A percentile compares a stretch with the other conserved stretches of the same genome.
phyloP scores from a whole-genome alignment of 306 rosid species.

The Cucumis hystrix region DNA sequence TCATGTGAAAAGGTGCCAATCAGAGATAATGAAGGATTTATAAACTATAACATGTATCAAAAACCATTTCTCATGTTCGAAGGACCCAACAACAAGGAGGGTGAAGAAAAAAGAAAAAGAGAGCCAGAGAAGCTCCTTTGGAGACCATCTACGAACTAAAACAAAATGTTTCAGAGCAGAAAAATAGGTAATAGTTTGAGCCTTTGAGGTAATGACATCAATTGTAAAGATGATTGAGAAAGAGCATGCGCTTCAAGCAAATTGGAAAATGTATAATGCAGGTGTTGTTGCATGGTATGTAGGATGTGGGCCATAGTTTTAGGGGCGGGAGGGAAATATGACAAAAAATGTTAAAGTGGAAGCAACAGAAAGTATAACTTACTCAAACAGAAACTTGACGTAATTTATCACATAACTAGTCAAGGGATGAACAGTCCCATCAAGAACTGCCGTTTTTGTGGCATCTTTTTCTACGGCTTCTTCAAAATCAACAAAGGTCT shows the following conservation, averaged over 20 bases:
- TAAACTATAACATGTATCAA: not conserved
- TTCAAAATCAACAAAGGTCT: constrained; percentile 90
- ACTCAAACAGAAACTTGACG: constrained; percentile 81
- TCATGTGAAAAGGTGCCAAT: not conserved
- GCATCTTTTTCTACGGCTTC: constrained; percentile 98
- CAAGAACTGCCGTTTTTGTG: constrained; percentile 82
- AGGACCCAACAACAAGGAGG: not conserved
- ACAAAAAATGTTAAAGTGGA: not conserved
- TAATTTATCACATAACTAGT: constrained; percentile 96
- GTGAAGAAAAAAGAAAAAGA: not conserved
- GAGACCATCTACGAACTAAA: not conserved
- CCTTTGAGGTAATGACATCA: not conserved
- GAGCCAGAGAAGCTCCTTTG: not conserved
- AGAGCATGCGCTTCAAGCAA: not conserved
- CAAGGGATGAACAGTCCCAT: constrained; percentile 96
- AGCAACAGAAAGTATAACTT: constrained; percentile 23
- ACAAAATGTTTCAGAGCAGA: not conserved
- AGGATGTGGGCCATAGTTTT: not conserved
- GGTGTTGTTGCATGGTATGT: not conserved
- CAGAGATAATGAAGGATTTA: not conserved
- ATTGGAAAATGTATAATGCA: not conserved
- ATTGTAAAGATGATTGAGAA: not conserved
- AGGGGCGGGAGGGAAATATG: not conserved
- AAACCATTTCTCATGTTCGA: not conserved
- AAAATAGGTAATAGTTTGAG: not conserved